These are phyloP conservation scores for Calonectria hawksworthii DNA, from an alignment of 2,329 filamentous ascomycete genomes.

Conservation along the genomic window DNA sequence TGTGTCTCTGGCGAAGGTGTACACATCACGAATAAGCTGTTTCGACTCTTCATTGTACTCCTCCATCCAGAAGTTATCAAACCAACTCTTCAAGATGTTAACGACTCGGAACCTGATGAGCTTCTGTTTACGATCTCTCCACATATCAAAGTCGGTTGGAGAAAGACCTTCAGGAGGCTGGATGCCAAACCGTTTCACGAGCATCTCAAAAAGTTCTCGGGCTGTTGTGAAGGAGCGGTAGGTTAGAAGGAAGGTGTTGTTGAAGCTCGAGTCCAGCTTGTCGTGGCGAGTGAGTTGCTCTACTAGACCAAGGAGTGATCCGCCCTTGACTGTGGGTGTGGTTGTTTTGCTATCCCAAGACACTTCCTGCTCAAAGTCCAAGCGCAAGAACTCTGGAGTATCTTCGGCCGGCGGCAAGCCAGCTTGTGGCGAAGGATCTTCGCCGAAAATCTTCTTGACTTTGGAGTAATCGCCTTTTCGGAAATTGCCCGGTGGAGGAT, in stretches of 20 bases:
- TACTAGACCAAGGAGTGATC: constrained; percentile 88
- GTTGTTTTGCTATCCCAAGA: constrained; percentile 89
- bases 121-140: constrained; percentile 96
- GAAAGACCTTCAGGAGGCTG: constrained; percentile 89
- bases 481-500: constrained; percentile 63
- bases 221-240: constrained; percentile 96
- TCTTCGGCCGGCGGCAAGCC: constrained; percentile 74
- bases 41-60: constrained; percentile 86
- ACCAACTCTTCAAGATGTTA: constrained; percentile 98
- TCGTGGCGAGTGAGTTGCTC: constrained; percentile 97
- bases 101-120: constrained; percentile 96
- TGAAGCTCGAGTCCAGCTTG: constrained; percentile 94
- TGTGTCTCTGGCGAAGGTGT: constrained; percentile 90
- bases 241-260: constrained; percentile 97
- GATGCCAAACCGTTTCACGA: constrained; percentile 92
- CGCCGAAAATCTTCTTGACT: constrained; percentile 76
- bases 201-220: constrained; percentile 89
- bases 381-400: constrained; percentile 83
- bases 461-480: constrained; percentile 74
- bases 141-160: constrained; percentile 83
- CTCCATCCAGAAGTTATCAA: constrained; percentile 99
- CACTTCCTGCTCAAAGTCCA: constrained; percentile 91
- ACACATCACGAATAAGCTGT: constrained; percentile 88
- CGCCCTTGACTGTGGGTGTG: constrained; percentile 85
- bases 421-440: constrained; percentile 69